Conservation (phyloP, 495 filamentous ascomycete species). For the Annulohypoxylon nitens region DNA sequence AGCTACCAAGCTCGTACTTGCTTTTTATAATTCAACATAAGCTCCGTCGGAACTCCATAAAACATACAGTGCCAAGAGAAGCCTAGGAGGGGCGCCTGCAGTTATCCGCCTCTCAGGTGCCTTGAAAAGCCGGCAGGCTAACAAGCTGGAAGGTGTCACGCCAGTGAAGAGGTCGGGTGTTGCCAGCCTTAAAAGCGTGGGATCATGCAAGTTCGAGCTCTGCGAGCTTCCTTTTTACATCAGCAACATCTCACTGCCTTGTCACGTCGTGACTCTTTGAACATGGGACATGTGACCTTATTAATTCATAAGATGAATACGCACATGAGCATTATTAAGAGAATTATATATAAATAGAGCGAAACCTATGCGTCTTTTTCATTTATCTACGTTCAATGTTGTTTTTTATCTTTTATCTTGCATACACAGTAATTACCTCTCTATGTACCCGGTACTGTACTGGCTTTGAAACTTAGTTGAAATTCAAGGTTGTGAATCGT, state of each 20-base stretch:
- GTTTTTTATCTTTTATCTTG: neutral
- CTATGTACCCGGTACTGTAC: neutral
- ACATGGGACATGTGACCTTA: conserved; percentile 43
- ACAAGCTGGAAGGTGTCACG: conserved; percentile 22
- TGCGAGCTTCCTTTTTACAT: conserved; percentile 15
- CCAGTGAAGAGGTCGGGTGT: conserved; percentile 43
- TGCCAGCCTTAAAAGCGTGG: conserved; percentile 36
- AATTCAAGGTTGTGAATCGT: conserved; percentile 11
- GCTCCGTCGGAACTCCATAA: conserved; percentile 12
- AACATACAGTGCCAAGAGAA: conserved; percentile 35
- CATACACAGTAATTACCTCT: neutral
- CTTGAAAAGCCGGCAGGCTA: conserved; percentile 24
- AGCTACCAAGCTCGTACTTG: too few relatives aligned
- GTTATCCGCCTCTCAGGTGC: conserved; percentile 39
- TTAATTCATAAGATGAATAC: conserved; percentile 24
- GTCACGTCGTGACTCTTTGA: conserved; percentile 38
- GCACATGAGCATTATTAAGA: neutral
- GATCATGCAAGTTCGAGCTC: conserved; percentile 13
- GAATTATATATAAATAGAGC: conserved; percentile 14
- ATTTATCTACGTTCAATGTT: neutral
- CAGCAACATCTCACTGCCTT: conserved; percentile 38
- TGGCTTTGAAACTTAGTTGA: neutral
- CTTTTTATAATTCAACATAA: neutral
- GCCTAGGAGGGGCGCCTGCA: conserved; percentile 38
- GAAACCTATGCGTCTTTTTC: neutral